Conservation (phyloP, 2,329 filamentous ascomycete species). For the Botrytis aclada region DNA sequence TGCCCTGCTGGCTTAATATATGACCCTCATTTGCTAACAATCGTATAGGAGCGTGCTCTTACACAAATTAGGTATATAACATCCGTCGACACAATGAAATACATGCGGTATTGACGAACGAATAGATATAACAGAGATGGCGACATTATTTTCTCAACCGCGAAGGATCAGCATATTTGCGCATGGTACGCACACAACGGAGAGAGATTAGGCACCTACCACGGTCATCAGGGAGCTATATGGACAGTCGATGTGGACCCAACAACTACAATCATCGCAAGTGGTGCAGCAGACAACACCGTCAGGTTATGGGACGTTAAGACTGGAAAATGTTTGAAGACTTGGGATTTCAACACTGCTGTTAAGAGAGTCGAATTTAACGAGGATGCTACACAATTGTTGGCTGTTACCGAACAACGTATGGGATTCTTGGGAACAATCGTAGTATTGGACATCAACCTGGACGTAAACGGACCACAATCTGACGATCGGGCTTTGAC, state of each 20-base stretch:
- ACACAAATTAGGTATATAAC: conserved; percentile 79
- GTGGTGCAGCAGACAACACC: conserved; percentile 96
- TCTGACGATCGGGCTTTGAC: conserved; percentile 75
- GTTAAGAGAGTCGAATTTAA: conserved; percentile 98
- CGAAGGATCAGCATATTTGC: conserved; percentile 96
- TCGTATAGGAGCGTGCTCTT: conserved; percentile 74
- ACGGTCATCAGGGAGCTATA: conserved; percentile 94
- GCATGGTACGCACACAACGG: conserved; percentile 97
- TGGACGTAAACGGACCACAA: conserved; percentile 80
- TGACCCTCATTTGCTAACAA: conserved; percentile 19
- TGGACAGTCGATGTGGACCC: conserved; percentile 98
- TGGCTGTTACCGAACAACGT: conserved; percentile 97
- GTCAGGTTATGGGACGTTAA: conserved; percentile 96
- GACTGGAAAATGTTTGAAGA: conserved; percentile 89
- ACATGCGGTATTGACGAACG: conserved; percentile 25
- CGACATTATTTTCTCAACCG: conserved; percentile 92
- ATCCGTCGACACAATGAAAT: conserved; percentile 18
- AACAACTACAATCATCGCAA: conserved; percentile 85
- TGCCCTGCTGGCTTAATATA: background rate
- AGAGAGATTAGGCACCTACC: conserved; percentile 94
- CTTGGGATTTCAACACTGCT: conserved; percentile 95
- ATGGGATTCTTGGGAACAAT: conserved; percentile 96
- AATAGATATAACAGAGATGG: conserved; percentile 85
- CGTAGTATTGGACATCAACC: conserved; percentile 84
- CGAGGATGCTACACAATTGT: conserved; percentile 83